A percentile compares a stretch with the other conserved stretches of the same genome.
These are phyloP conservation scores for Boletus vinaceobasis DNA, from an alignment of 768 basidiomycete species.

Conservation along the genomic window DNA sequence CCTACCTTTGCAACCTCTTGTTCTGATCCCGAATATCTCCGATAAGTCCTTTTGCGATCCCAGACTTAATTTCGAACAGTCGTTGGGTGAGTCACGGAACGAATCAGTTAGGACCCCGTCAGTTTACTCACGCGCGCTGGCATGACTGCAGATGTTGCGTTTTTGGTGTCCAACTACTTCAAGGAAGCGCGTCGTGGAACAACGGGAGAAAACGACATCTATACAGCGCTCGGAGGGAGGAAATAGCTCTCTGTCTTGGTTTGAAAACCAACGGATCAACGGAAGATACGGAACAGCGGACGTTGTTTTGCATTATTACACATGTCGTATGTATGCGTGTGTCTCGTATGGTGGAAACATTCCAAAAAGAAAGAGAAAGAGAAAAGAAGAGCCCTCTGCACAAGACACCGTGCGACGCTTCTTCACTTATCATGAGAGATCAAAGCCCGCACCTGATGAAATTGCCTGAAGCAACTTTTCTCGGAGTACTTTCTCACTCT, in stretches of 20 bases:
- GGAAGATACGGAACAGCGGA: conserved; percentile 9
- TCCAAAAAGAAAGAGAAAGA: background rate
- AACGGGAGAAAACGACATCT: conserved; percentile 22
- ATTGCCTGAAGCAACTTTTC: conserved; percentile 85
- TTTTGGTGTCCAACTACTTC: conserved; percentile 78
- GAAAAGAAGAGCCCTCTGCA: background rate
- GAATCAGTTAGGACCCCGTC: background rate
- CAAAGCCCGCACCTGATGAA: conserved; percentile 86
- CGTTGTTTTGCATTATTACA: conserved; percentile 5
- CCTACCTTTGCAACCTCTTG: background rate
- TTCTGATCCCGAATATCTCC: background rate
- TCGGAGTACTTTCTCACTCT: conserved; percentile 57
- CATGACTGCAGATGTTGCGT: conserved; percentile 65
- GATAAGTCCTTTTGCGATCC: conserved; percentile 89
- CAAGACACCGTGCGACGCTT: background rate
- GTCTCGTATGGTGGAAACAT: background rate
- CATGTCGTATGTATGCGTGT: background rate
- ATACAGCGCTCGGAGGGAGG: conserved; percentile 29
- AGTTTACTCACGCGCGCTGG: background rate
- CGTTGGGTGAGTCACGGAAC: conserved; percentile 61
- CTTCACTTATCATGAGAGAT: conserved; percentile 62
- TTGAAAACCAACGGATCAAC: conserved; percentile 5
- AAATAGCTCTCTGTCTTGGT: background rate
- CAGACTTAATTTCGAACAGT: conserved; percentile 89
- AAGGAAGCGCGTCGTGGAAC: conserved; percentile 58